Evolutionary conservation across 169 alveolate genomes (phyloP).

Genomic region (Plasmodium cynomolgi): DNA sequence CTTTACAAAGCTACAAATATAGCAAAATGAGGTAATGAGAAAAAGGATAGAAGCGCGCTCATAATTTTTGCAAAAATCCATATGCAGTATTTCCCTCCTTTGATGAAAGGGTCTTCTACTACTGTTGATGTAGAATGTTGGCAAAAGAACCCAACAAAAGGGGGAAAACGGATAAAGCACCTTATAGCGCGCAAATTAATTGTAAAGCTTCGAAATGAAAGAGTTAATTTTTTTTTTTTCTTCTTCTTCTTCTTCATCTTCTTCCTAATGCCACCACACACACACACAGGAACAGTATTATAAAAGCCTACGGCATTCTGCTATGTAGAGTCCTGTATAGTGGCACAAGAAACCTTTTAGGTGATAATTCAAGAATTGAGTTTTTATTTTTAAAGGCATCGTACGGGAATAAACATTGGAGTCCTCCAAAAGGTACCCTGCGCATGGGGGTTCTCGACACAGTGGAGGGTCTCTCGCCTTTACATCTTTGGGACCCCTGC

Average conservation of each 20-base stretch:
- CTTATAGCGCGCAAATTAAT: neutral
- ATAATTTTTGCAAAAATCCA: neutral
- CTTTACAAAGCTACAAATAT: neutral
- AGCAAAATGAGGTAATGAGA: neutral
- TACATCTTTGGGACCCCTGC: neutral
- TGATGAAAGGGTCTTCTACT: neutral
- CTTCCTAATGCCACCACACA: neutral
- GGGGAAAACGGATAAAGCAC: neutral
- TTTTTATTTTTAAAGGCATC: slow-evolving; percentile 82
- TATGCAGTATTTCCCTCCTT: neutral
- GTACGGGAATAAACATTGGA: slow-evolving; percentile 83
- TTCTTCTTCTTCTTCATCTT: neutral
- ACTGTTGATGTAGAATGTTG: neutral
- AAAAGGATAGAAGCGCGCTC: neutral
- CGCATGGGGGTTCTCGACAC: neutral
- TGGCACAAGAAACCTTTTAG: neutral
- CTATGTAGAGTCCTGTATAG: slow-evolving; percentile 21
- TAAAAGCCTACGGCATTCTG: slow-evolving; percentile 43
- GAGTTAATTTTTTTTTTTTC: neutral
- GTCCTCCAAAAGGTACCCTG: slow-evolving; percentile 84
- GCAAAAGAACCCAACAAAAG: neutral
- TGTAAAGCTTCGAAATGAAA: neutral
- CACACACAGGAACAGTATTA: neutral
- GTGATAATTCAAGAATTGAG: slow-evolving; percentile 28
- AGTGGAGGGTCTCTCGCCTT: neutral